These are phyloP conservation scores for Cytospora mali DNA, from an alignment of 2,329 filamentous ascomycete genomes.

Conservation along the genomic window DNA sequence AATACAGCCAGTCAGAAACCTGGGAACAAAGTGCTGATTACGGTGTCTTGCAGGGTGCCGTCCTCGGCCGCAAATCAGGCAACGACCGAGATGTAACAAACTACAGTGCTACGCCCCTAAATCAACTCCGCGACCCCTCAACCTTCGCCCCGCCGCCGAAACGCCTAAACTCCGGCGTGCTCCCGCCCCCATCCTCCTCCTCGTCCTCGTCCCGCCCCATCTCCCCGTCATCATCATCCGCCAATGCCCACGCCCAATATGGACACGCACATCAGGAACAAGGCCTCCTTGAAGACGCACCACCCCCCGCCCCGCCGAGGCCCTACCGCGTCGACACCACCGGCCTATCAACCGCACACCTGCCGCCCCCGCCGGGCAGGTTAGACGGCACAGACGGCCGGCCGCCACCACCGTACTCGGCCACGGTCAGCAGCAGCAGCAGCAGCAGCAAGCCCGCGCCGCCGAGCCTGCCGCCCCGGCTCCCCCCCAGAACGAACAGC, in stretches of 20 bases:
- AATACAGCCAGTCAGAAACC: not conserved
- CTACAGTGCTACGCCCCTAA: slow-evolving; percentile 30
- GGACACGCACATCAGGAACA: slow-evolving; percentile 36
- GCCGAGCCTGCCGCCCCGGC: slow-evolving; percentile 72
- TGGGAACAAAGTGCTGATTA: slow-evolving; percentile 1
- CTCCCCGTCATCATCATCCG: slow-evolving; percentile 42
- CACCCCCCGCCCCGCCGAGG: slow-evolving; percentile 54
- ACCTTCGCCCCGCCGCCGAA: slow-evolving; percentile 82
- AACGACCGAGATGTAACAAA: slow-evolving; percentile 5
- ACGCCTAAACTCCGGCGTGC: slow-evolving; percentile 42
- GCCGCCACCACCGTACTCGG: slow-evolving; percentile 31
- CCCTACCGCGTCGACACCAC: slow-evolving; percentile 72
- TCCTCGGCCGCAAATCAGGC: slow-evolving; percentile 22
- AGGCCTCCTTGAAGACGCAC: slow-evolving; percentile 35
- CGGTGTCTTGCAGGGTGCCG: slow-evolving; percentile 1
- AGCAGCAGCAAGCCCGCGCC: slow-evolving; percentile 46
- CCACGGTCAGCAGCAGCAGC: slow-evolving; percentile 2
- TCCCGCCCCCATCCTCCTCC: slow-evolving; percentile 27
- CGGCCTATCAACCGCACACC: slow-evolving; percentile 66
- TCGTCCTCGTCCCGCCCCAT: slow-evolving; percentile 33
- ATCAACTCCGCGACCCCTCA: slow-evolving; percentile 72
- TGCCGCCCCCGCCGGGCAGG: slow-evolving; percentile 71
- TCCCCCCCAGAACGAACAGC: slow-evolving; percentile 54
- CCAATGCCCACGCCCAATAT: slow-evolving; percentile 28
- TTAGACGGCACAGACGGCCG: slow-evolving; percentile 43